These are phyloP conservation scores for Myotisia sp. DNA, from an alignment of 2,329 filamentous ascomycete genomes.

Conservation along the genomic window DNA sequence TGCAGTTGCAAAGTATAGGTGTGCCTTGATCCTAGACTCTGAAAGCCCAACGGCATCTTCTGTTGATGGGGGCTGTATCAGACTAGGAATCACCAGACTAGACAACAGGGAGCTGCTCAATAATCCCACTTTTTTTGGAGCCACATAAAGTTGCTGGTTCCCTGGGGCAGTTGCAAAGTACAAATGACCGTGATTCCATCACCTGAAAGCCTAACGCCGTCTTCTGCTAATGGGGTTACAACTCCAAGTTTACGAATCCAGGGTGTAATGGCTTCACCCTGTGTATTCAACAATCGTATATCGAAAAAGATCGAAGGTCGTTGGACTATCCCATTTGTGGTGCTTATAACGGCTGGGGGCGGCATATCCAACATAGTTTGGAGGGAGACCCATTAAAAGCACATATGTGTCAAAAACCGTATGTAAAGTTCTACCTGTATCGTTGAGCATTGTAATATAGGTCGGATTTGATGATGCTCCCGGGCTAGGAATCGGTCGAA, in stretches of 20 bases:
- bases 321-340: background rate
- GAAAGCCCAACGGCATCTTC: too few species aligned
- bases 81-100: too few species aligned
- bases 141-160: slow-evolving; percentile 6
- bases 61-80: too few species aligned
- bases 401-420: slow-evolving; percentile 8
- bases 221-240: background rate
- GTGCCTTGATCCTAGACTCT: background rate
- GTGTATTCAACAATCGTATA: background rate
- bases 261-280: background rate
- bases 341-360: background rate
- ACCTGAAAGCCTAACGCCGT: background rate
- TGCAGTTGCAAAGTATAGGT: slow-evolving; percentile 1
- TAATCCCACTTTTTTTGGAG: slow-evolving; percentile 8
- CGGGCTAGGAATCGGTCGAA: background rate
- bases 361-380: slow-evolving; percentile 2
- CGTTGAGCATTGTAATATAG: slow-evolving; percentile 8
- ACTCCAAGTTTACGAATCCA: background rate
- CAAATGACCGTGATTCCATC: slow-evolving; percentile 5
- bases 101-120: slow-evolving; percentile 7
- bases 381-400: slow-evolving; percentile 5
- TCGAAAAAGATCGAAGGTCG: background rate
- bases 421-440: slow-evolving; percentile 4
- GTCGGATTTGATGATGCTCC: background rate
- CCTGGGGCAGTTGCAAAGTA: slow-evolving; percentile 10